These are phyloP conservation scores for Berberis thunbergii DNA, from an alignment of 164 flowering plant species.

Conservation along the genomic window DNA sequence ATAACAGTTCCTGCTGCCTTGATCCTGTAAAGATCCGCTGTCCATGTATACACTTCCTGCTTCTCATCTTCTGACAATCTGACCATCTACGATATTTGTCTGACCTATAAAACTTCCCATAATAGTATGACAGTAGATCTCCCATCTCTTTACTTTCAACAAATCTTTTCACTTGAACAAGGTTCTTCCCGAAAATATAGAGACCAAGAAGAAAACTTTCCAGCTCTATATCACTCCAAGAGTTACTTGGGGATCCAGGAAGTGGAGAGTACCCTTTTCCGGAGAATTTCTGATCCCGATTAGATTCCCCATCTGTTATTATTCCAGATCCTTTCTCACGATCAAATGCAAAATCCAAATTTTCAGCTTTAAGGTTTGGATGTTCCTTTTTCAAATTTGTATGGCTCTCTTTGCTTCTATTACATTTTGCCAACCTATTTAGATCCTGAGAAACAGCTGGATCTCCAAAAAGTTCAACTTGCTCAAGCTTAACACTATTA, in stretches of 20 bases:
- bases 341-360: too few relatives aligned
- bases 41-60: background rate
- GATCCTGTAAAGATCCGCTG: background rate
- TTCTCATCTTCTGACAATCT: background rate
- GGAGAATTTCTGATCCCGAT: slow-evolving; percentile 3
- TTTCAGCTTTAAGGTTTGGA: too few relatives aligned
- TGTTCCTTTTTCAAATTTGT: slow-evolving; percentile 2
- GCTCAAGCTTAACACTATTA: slow-evolving; percentile 15
- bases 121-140: slow-evolving; percentile 57
- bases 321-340: too few relatives aligned
- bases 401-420: background rate
- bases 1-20: slow-evolving; percentile 1
- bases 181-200: slow-evolving; percentile 61
- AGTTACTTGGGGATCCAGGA: slow-evolving; percentile 34
- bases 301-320: background rate
- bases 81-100: slow-evolving; percentile 17
- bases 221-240: background rate
- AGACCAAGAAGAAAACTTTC: slow-evolving; percentile 1
- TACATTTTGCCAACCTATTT: slow-evolving; percentile 1
- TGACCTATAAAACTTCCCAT: slow-evolving; percentile 70
- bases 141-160: slow-evolving; percentile 58
- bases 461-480: slow-evolving; percentile 4
- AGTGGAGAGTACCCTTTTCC: slow-evolving; percentile 19
- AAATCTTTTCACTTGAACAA: slow-evolving; percentile 52
- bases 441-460: slow-evolving; percentile 1